These are phyloP conservation scores for Vaccinium macrocarpon DNA, from an alignment of 148 eudicot species.

Conservation along the genomic window DNA sequence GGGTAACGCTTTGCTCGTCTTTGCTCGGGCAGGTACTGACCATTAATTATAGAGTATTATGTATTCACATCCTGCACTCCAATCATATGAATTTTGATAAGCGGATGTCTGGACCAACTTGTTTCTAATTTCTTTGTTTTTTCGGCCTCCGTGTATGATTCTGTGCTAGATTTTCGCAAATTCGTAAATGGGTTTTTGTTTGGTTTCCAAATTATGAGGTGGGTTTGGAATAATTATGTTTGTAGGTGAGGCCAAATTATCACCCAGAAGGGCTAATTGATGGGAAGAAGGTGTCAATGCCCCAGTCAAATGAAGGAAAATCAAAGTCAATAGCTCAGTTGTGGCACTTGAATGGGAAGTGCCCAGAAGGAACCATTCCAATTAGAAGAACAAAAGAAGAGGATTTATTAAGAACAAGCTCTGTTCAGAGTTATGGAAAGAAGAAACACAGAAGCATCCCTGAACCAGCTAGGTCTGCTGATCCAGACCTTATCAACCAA, in stretches of 20 bases:
- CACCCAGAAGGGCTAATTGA: conserved; percentile 64
- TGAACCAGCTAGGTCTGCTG: conserved; percentile 52
- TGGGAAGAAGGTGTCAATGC: conserved; percentile 28
- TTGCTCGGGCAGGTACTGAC: too few species aligned
- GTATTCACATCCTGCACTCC: too few species aligned
- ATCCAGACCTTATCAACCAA: conserved; percentile 69
- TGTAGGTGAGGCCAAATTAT: conserved; percentile 70
- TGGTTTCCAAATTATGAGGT: background rate
- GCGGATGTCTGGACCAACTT: background rate
- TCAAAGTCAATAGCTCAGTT: conserved; percentile 40
- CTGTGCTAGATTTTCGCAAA: background rate
- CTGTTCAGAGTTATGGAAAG: conserved; percentile 62
- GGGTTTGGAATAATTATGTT: background rate
- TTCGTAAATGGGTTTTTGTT: background rate
- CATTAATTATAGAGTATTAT: too few species aligned
- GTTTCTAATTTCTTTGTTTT: too few species aligned
- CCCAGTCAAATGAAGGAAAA: conserved; percentile 12
- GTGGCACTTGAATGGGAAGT: conserved; percentile 70
- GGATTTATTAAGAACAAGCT: conserved; percentile 66
- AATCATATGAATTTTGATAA: too few species aligned
- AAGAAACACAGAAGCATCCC: conserved; percentile 48
- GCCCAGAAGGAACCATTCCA: conserved; percentile 64
- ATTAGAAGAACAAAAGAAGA: conserved; percentile 58
- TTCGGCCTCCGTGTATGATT: too few species aligned
- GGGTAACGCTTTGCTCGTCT: too few species aligned